Conservation (phyloP, 345 rosid genomes). For the Dovyalis caffra region DNA sequence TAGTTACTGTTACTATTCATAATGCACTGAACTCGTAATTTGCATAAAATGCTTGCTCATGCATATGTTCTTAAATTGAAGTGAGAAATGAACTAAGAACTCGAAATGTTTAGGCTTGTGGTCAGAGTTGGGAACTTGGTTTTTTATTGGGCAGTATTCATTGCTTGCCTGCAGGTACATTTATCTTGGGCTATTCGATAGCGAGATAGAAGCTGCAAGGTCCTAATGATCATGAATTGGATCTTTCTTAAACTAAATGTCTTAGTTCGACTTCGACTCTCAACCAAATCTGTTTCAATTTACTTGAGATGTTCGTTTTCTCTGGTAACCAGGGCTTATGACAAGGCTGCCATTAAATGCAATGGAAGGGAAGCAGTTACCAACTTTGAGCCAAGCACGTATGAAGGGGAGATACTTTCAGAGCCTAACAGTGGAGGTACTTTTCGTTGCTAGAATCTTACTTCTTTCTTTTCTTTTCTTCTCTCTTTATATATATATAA, state of each 20-base stretch:
- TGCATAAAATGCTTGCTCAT: neutral
- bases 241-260: conserved; percentile 3
- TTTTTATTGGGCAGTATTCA: conserved; percentile 25
- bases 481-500: no score
- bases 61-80: neutral
- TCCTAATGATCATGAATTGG: conserved; percentile 24
- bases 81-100: neutral
- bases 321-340: conserved; percentile 68
- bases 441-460: neutral
- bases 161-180: conserved; percentile 69
- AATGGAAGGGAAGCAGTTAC: conserved; percentile 94
- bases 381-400: conserved; percentile 73
- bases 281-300: neutral
- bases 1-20: neutral
- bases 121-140: conserved; percentile 17
- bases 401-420: conserved; percentile 44
- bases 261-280: neutral
- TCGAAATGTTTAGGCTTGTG: conserved; percentile 15
- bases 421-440: conserved; percentile 36
- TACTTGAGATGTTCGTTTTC: conserved; percentile 11
- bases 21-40: neutral
- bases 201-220: conserved; percentile 97
- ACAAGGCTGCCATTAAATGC: conserved; percentile 84
- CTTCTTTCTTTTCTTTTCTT: neutral
- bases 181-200: conserved; percentile 91